A percentile compares a stretch with the other conserved stretches of the same genome.
Evolutionary conservation across 75 land plant species (phyloP).

Genomic region (Azolla pinnata): DNA sequence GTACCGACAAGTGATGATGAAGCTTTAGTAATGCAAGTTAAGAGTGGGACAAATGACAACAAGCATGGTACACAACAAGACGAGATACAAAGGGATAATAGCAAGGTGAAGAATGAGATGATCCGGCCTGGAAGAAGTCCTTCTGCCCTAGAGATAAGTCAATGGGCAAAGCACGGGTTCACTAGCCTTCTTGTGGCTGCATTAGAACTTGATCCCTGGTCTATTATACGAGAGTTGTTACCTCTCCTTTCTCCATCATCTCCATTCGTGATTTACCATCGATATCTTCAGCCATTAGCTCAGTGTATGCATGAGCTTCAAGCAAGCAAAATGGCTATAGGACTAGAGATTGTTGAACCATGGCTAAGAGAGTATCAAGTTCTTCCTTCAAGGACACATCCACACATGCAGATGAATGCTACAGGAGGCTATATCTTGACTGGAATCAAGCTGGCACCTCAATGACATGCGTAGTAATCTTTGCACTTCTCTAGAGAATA

Average conservation of each 20-base stretch:
- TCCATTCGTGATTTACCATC: constrained; percentile 83
- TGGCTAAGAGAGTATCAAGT: constrained; percentile 99
- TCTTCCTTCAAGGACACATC: constrained; percentile 87
- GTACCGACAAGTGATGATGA: no score
- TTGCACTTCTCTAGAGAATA: no score
- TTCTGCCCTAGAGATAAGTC: constrained; percentile 14
- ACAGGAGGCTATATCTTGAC: constrained; percentile 81
- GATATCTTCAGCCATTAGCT: constrained; percentile 86
- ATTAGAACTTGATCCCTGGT: constrained; percentile 60
- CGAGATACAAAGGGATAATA: no score
- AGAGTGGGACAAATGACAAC: no score
- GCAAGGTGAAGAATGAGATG: no score
- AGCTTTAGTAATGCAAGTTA: no score
- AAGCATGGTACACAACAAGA: no score
- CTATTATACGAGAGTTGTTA: constrained; percentile 48
- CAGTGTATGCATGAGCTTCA: constrained; percentile 84
- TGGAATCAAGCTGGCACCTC: constrained; percentile 32
- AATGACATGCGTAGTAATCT: no score
- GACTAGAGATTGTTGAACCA: constrained; percentile 85
- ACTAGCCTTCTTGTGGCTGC: constrained; percentile 81
- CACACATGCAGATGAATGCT: constrained; percentile 88
- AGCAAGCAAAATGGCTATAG: constrained; percentile 57
- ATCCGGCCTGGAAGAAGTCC: no score
- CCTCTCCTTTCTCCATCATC: constrained; percentile 81
- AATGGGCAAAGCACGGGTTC: constrained; percentile 80